Evolutionary conservation across 805 yeast genomes (phyloP), one percentile per base, ranked within the genome.

Genomic region (Candida insectalens): DNA sequence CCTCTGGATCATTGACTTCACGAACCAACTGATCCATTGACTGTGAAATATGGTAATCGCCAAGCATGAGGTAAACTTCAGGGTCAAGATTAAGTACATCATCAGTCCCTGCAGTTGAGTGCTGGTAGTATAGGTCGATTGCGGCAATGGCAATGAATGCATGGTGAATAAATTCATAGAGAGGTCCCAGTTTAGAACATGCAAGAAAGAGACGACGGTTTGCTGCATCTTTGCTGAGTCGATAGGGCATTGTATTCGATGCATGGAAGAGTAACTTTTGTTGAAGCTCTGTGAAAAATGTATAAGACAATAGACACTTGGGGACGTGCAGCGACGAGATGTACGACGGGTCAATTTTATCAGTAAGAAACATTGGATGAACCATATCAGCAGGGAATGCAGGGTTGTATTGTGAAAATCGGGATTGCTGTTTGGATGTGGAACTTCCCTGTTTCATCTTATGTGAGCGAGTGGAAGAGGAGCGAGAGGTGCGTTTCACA

Each of bases 21-120:
- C 30, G 17, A 21, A 36, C 29, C 13, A 47, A 29, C 17, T 36
- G 30, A 26, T 40, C 34, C 4, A 48, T 30, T 9, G 44, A 40
- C 23, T 37, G 37, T 9, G 42, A 33, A 7, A 40, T 40, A 36
- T 48, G 51, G 27, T 34, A 40, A 19, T 44, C 44, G 13, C 45
- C 40, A n/a, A 45, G 19, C 27, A 33, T 28, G 14, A 42, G 29
- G 33, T 44, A 44, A 17, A 29, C 29, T 3, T 38, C 35, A 15
- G 43, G 33, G n/a, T 38, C 36, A 19, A 38, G 33, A 16, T 34
- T 28, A 8, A 43, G 32, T 4, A 34, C 25, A 6, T 25, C 25
- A 21, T 36, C 37, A 2, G 26, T 27, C 18, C 27, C 28, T 27
- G 22, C 25, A 15, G 27, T n/a, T 4, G n/a, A 19, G 8, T 31